A percentile compares a stretch with the other conserved stretches of the same genome.
Evolutionary conservation across 2,329 filamentous ascomycete genomes (phyloP).

Genomic region (Fusarium subtropicale): DNA sequence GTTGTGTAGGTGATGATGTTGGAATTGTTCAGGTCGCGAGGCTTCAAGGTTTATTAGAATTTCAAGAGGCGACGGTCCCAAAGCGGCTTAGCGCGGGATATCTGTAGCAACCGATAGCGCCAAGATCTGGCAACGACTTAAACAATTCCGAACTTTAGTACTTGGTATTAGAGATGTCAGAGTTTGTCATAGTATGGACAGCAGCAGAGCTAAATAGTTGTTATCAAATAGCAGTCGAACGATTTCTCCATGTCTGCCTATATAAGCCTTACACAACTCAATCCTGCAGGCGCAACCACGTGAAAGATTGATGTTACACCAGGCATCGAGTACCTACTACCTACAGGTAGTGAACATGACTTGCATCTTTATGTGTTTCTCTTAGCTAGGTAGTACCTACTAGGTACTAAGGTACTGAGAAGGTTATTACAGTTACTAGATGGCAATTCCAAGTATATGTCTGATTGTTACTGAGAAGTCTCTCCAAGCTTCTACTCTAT

Average conservation of each 20-base stretch:
- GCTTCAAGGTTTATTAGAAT: conserved; percentile 47
- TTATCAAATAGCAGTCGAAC: background rate
- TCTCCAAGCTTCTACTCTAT: background rate
- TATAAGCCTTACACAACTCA: background rate
- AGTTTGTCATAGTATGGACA: background rate
- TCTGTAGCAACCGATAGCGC: background rate
- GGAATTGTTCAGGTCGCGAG: conserved; percentile 35
- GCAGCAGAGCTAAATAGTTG: background rate
- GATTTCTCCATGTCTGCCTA: too few species aligned
- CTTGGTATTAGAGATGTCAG: background rate
- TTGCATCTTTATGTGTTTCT: background rate
- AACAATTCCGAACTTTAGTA: background rate
- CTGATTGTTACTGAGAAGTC: too few species aligned
- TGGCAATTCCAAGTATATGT: background rate
- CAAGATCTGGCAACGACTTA: conserved; percentile 7
- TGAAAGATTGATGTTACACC: background rate
- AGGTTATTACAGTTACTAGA: background rate
- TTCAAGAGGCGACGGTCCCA: conserved; percentile 49
- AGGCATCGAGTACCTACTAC: background rate
- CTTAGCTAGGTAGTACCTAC: too few species aligned
- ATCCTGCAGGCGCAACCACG: background rate
- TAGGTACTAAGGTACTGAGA: background rate
- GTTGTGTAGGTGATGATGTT: conserved; percentile 40
- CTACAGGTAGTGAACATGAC: background rate
- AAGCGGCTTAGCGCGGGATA: conserved; percentile 48